Evolutionary conservation across 306 rosid species (phyloP), one percentile per base, ranked within the genome.

Genomic region (Cucurbita argyrosperma): DNA sequence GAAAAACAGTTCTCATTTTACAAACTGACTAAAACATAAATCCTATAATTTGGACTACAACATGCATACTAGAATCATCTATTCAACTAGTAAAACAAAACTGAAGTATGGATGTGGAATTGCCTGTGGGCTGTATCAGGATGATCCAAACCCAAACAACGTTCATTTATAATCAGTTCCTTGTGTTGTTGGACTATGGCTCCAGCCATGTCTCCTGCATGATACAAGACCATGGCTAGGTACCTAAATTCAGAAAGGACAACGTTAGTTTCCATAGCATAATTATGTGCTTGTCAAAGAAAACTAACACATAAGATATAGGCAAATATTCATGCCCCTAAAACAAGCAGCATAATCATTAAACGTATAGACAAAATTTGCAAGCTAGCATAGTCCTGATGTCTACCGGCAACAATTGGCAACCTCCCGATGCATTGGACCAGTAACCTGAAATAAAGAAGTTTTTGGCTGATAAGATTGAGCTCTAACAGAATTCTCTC

Each of bases 111-210:
- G 78, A 62, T 30, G 64, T 53, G 60, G 65, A 66, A 76, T 76
- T 87, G 51, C 99, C 99, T 95, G 92, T 95, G 96, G 75, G 99
- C 99, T 65, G 97, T 91, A 80, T 95, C 99, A 54, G 99, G 99
- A 81, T 95, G 99, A 83, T 95, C 99, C 81, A 95, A 79, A 78
- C 97, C 99, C 74, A 95, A 85, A 78, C 97, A 91, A 50, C 96
- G 99, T 82, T 95, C 99, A 72, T 95, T 95, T 74, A 95, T 95
- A 71, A 91, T 95, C 35, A 95, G 83, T 74, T 91, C 99, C 87
- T 95, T 95, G 79, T 95, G 99, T 80, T 95, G 96, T 78, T 95
- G 99, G 86, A 87, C 88, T 76, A 95, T 89, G 68, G 99, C 99
- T 52, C 96, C 99, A 47, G 96, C 96, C 99, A 89, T 89, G 76